Evolutionary conservation across 1,284 basidiomycete species (phyloP).

Genomic region (Cyathus pygmaeus): DNA sequence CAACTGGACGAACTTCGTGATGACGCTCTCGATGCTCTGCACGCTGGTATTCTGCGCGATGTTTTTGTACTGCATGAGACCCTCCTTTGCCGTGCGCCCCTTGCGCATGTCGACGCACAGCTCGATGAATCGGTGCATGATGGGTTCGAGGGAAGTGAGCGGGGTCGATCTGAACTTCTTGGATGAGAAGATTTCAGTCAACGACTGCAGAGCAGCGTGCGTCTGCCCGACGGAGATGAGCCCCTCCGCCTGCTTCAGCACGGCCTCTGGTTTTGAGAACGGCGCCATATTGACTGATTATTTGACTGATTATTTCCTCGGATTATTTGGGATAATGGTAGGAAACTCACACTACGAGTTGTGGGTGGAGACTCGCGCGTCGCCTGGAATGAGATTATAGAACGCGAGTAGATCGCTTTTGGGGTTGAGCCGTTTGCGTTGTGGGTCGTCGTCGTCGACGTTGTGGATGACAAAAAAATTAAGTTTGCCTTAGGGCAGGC

Average conservation of each 20-base stretch:
- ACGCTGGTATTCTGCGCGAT: conserved; percentile 95
- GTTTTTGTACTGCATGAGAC: conserved; percentile 96
- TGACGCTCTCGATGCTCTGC: conserved; percentile 91
- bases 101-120: conserved; percentile 97
- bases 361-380: conserved; percentile 19
- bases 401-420: neutral
- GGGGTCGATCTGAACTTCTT: conserved; percentile 96
- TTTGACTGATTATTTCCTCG: neutral
- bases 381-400: conserved; percentile 11
- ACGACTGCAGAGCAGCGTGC: conserved; percentile 87
- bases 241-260: conserved; percentile 92
- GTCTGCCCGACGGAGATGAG: conserved; percentile 91
- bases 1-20: conserved; percentile 89
- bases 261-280: conserved; percentile 91
- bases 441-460: neutral
- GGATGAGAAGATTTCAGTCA: conserved; percentile 92
- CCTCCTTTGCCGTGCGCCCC: conserved; percentile 93
- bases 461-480: conserved; percentile 16
- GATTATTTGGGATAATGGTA: neutral
- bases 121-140: conserved; percentile 93
- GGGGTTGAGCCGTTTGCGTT: neutral
- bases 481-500: conserved; percentile 25
- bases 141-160: conserved; percentile 91
- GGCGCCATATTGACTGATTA: conserved; percentile 73
- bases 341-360: conserved; percentile 19